phyloP scores from a whole-genome alignment of 768 basidiomycete genomes.

The Amyloporia xantha region DNA sequence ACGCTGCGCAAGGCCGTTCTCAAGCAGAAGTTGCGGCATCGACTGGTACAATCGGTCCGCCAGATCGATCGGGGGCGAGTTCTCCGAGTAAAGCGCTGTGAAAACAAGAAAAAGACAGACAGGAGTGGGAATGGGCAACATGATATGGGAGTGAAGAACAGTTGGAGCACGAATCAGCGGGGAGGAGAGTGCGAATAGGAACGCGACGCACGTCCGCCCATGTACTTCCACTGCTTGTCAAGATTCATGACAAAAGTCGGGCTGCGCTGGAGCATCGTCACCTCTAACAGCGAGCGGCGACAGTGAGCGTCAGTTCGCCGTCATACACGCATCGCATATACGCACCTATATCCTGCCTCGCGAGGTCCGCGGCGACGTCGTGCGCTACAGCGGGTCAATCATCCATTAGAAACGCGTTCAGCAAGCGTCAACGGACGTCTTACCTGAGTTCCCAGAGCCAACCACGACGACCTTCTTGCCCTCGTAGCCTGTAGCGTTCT shows the following conservation, averaged over 20 bases:
- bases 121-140: too few relatives aligned
- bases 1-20: conserved; percentile 24
- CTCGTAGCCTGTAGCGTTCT: conserved; percentile 42
- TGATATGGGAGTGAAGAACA: too few relatives aligned
- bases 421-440: not conserved
- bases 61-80: conserved; percentile 40
- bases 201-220: conserved; percentile 17
- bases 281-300: conserved; percentile 28
- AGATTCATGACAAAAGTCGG: conserved; percentile 40
- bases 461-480: conserved; percentile 70
- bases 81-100: conserved; percentile 33
- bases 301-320: not conserved
- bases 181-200: too few relatives aligned
- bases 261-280: conserved; percentile 54
- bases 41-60: conserved; percentile 49
- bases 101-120: too few relatives aligned
- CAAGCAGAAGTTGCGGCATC: conserved; percentile 32
- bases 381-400: conserved; percentile 30
- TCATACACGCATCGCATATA: not conserved
- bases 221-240: conserved; percentile 27
- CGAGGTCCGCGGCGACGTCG: conserved; percentile 45
- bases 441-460: conserved; percentile 57
- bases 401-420: not conserved
- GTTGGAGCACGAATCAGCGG: too few relatives aligned
- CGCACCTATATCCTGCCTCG: conserved; percentile 38